phyloP scores from a whole-genome alignment of 2,329 filamentous ascomycete species.

The Pestalotiopsis sp. region DNA sequence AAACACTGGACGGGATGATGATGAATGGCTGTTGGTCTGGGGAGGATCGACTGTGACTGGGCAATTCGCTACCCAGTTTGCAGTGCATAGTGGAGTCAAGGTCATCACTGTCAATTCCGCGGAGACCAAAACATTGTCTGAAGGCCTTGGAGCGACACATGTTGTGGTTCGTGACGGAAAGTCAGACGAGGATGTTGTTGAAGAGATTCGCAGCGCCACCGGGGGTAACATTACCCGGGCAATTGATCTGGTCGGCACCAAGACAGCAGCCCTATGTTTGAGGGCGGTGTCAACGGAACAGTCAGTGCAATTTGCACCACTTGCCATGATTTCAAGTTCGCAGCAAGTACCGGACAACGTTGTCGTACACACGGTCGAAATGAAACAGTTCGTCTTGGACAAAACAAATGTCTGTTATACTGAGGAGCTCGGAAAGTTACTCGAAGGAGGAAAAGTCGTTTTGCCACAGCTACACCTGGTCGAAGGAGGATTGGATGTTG shows the following conservation, averaged over 20 bases:
- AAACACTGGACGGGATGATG: conserved; percentile 17
- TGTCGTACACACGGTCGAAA: conserved; percentile 37
- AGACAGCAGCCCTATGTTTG: conserved; percentile 33
- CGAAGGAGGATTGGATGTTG: conserved; percentile 33
- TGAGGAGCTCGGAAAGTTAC: conserved; percentile 32
- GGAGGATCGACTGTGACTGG: conserved; percentile 44
- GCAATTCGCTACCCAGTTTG: conserved; percentile 43
- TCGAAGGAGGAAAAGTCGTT: conserved; percentile 28
- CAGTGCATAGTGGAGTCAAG: conserved; percentile 32
- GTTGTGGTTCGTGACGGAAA: conserved; percentile 37
- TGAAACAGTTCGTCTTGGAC: conserved; percentile 41
- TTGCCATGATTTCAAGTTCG: conserved; percentile 35
- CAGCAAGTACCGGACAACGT: conserved; percentile 31
- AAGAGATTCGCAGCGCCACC: conserved; percentile 30
- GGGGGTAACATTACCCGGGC: conserved; percentile 32
- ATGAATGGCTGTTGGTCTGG: conserved; percentile 38
- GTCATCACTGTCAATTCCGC: conserved; percentile 39
- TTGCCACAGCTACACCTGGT: conserved; percentile 35
- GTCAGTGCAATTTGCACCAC: conserved; percentile 33
- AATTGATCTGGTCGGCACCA: conserved; percentile 39
- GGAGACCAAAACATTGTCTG: conserved; percentile 30
- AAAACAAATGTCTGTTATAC: conserved; percentile 29
- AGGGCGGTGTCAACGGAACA: conserved; percentile 26
- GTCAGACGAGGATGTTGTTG: conserved; percentile 32
- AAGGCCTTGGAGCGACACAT: conserved; percentile 33